These are phyloP conservation scores for Chenopodium suecicum DNA, from an alignment of 148 eudicot genomes.

Conservation along the genomic window DNA sequence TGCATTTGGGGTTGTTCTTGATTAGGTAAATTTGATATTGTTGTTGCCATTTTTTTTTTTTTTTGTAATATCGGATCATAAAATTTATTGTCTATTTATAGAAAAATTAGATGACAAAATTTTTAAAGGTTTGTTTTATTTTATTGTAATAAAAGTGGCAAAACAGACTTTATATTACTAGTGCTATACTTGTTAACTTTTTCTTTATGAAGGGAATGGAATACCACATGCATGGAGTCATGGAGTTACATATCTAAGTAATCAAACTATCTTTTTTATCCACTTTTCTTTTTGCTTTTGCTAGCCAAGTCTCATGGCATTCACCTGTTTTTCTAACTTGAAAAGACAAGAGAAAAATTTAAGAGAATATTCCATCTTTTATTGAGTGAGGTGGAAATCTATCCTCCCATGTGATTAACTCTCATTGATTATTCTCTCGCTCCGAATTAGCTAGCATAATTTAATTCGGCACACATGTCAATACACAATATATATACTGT, in stretches of 20 bases:
- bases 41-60: slow-evolving; percentile 13
- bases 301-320: not conserved
- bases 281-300: not conserved
- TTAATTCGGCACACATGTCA: no score
- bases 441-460: no score
- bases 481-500: no score
- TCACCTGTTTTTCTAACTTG: not conserved
- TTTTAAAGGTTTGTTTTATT: not conserved
- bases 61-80: no score
- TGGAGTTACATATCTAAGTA: not conserved
- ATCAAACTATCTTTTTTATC: slow-evolving; percentile 10
- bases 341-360: not conserved
- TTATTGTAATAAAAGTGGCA: slow-evolving; percentile 7
- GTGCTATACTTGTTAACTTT: not conserved
- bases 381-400: slow-evolving; percentile 1
- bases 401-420: slow-evolving; percentile 10
- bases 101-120: not conserved
- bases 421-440: not conserved
- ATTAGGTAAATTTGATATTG: slow-evolving; percentile 22
- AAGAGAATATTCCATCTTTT: slow-evolving; percentile 14
- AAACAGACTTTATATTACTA: not conserved
- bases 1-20: slow-evolving; percentile 24
- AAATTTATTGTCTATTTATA: slow-evolving; percentile 13
- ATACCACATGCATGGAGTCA: slow-evolving; percentile 15
- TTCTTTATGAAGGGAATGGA: slow-evolving; percentile 17